Conservation (phyloP, 1,139 yeast species). For the Pichia sp. region DNA sequence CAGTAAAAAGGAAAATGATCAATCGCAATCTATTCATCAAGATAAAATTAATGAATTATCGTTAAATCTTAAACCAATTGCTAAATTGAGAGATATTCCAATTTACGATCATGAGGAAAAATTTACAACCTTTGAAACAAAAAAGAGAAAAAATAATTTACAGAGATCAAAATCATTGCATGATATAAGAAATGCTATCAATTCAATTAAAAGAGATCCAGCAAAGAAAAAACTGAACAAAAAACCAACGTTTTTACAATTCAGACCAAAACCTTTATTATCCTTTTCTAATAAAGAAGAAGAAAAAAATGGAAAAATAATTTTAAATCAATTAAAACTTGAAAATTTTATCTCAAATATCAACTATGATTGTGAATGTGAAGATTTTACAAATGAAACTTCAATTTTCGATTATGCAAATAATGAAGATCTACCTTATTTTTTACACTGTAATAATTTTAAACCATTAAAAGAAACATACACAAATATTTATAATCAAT, state of each 20-base stretch:
- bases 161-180: conserved; percentile 1
- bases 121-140: neutral
- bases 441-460: neutral
- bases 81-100: neutral
- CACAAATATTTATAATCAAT: neutral
- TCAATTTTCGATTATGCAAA: conserved; percentile 1
- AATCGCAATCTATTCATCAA: neutral
- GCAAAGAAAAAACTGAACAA: neutral
- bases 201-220: neutral
- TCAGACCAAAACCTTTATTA: too few species aligned
- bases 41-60: neutral
- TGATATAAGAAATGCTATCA: neutral
- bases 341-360: neutral
- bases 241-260: neutral
- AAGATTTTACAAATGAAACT: neutral
- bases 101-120: neutral
- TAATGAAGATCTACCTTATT: neutral
- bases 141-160: neutral
- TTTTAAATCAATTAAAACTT: too few species aligned
- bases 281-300: too few species aligned
- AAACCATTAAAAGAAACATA: neutral
- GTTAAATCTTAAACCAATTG: neutral
- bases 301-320: too few species aligned
- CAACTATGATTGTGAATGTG: neutral
- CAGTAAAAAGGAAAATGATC: neutral